Percentiles rank a stretch among this genome's conserved stretches.
These are phyloP conservation scores for Cordia subcordata DNA, from an alignment of 257 asterid species.

Conservation along the genomic window DNA sequence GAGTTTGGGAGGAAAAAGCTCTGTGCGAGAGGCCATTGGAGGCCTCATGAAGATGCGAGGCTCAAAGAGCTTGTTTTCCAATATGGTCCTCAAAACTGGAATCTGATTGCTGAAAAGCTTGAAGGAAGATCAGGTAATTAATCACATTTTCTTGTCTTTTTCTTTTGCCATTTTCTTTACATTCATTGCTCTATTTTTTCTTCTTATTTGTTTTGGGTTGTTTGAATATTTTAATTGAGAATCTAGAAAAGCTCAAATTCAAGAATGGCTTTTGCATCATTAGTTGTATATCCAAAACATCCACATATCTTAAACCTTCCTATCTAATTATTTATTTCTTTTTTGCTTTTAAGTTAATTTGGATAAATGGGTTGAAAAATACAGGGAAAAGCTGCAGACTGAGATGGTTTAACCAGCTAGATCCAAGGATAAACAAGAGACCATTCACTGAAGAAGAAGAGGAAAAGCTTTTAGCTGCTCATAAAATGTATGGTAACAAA, in stretches of 20 bases:
- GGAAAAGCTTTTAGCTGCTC: slow-evolving; percentile 19
- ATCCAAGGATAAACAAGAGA: slow-evolving; percentile 21
- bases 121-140: slow-evolving; percentile 42
- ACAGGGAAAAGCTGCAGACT: slow-evolving; percentile 29
- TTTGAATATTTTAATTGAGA: too few species aligned
- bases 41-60: slow-evolving; percentile 31
- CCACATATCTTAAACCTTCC: too few species aligned
- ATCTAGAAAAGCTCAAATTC: too few species aligned
- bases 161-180: not conserved
- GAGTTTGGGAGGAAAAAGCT: slow-evolving; percentile 7
- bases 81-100: slow-evolving; percentile 38
- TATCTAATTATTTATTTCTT: too few species aligned
- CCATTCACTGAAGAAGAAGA: slow-evolving; percentile 29
- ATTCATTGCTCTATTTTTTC: not conserved
- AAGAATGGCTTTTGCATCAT: not conserved
- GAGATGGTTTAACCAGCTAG: slow-evolving; percentile 32
- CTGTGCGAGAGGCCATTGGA: slow-evolving; percentile 38
- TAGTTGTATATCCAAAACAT: too few species aligned
- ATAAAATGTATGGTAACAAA: slow-evolving; percentile 26
- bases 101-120: slow-evolving; percentile 34
- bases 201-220: too few species aligned
- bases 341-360: too few species aligned
- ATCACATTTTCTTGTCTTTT: too few species aligned
- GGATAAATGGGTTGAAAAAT: not conserved
- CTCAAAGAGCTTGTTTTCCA: slow-evolving; percentile 31